phyloP scores from a whole-genome alignment of 345 rosid species.

The Lepidium aucheri region DNA sequence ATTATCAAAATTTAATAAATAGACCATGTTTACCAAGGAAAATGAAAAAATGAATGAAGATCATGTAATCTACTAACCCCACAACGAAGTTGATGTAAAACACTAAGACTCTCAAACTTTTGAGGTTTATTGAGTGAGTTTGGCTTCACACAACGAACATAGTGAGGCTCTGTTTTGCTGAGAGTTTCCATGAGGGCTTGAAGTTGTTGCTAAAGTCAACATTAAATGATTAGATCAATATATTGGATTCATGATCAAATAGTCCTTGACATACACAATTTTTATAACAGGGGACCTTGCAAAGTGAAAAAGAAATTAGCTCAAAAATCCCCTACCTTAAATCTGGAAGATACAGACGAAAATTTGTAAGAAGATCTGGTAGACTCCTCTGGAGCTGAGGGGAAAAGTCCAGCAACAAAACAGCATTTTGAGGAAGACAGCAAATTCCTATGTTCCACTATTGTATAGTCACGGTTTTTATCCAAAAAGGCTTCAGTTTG shows the following conservation, averaged over 20 bases:
- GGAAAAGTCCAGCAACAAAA: conserved; percentile 77
- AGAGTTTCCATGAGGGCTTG: conserved; percentile 98
- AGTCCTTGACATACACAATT: conserved; percentile 3
- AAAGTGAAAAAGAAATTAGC: neutral
- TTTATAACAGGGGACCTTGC: neutral
- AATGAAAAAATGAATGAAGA: conserved; percentile 7
- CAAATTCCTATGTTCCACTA: conserved; percentile 89
- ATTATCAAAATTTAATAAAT: conserved; percentile 3
- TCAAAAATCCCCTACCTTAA: conserved; percentile 51
- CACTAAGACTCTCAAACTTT: conserved; percentile 76
- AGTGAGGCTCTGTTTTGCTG: conserved; percentile 88
- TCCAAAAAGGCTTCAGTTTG: conserved; percentile 83
- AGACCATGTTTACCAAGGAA: conserved; percentile 1
- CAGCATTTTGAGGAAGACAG: conserved; percentile 80
- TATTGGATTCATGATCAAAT: neutral
- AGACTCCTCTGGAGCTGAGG: conserved; percentile 56
- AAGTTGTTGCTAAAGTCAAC: conserved; percentile 82
- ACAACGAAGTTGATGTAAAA: conserved; percentile 89
- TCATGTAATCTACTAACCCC: conserved; percentile 58
- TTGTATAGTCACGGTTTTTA: conserved; percentile 93
- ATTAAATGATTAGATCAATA: conserved; percentile 1
- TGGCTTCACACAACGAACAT: conserved; percentile 98
- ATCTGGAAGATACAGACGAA: conserved; percentile 93
- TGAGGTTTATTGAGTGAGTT: conserved; percentile 84
- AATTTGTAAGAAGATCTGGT: conserved; percentile 93